Conservation (phyloP, 1,284 basidiomycete genomes). For the Apiotrichum veenhuisii region DNA sequence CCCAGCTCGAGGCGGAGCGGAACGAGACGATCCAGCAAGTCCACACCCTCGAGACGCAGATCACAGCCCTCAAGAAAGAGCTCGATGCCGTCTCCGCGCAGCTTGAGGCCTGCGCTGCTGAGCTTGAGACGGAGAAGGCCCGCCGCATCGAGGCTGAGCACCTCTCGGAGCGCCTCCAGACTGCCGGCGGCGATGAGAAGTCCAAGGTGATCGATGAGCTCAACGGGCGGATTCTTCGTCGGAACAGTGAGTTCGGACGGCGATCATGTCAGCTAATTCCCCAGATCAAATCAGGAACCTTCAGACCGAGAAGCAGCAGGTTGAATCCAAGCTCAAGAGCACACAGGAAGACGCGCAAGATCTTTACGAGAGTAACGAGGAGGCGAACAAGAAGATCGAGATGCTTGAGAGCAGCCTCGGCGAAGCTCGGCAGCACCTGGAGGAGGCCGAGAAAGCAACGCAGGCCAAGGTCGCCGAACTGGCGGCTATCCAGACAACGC, state of each 20-base stretch:
- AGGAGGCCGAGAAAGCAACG: background rate
- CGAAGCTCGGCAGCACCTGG: background rate
- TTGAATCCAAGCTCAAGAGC: conserved; percentile 6
- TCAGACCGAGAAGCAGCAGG: conserved; percentile 8
- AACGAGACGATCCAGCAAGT: background rate
- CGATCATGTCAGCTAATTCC: background rate
- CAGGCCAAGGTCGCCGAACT: background rate
- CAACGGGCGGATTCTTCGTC: background rate
- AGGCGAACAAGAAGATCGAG: background rate
- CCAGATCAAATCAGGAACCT: conserved; percentile 1
- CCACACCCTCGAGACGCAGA: conserved; percentile 6
- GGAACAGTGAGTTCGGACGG: background rate
- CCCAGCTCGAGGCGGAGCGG: conserved; percentile 6
- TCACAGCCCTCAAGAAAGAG: background rate
- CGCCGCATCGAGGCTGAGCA: conserved; percentile 3
- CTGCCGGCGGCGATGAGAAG: background rate
- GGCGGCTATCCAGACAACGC: background rate
- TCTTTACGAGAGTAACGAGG: conserved; percentile 1
- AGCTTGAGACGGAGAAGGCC: conserved; percentile 3
- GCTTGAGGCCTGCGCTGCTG: background rate
- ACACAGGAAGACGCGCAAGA: conserved; percentile 9
- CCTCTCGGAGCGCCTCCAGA: background rate
- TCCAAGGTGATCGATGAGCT: background rate
- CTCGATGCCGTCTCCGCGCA: background rate
- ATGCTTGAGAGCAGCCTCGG: background rate